Conservation (phyloP, 768 basidiomycete genomes). For the Leccinum arenicola region DNA sequence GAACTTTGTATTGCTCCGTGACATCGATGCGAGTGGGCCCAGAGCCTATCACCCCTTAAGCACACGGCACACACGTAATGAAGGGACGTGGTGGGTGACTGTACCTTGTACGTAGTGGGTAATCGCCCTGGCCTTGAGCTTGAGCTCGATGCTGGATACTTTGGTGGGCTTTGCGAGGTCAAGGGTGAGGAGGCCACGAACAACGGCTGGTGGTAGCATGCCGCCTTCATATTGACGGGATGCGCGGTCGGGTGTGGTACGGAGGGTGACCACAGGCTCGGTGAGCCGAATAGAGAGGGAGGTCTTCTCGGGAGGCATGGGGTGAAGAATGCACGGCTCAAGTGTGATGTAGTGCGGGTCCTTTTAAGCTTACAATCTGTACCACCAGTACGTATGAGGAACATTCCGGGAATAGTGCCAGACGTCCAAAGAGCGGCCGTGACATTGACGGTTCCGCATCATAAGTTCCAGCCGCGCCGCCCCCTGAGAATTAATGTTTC, state of each 20-base stretch:
- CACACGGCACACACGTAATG: not conserved
- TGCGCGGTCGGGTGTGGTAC: conserved; percentile 38
- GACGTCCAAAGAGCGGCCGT: not conserved
- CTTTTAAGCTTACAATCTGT: conserved; percentile 2
- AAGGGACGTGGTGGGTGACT: conserved; percentile 12
- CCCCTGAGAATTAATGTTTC: not conserved
- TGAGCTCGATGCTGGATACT: conserved; percentile 82
- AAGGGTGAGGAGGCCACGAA: conserved; percentile 65
- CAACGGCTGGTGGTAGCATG: conserved; percentile 54
- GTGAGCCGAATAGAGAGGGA: conserved; percentile 58
- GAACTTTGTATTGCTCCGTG: conserved; percentile 72
- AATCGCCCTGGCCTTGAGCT: conserved; percentile 66
- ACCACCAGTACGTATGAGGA: not conserved
- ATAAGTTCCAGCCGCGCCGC: conserved; percentile 10
- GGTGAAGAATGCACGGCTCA: not conserved
- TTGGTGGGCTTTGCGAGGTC: conserved; percentile 73
- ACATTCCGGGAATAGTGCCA: not conserved
- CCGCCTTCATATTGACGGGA: conserved; percentile 24
- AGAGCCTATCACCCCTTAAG: conserved; percentile 38
- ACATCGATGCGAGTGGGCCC: conserved; percentile 75
- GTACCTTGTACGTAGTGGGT: conserved; percentile 88
- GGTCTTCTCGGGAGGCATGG: conserved; percentile 34
- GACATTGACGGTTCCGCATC: conserved; percentile 1
- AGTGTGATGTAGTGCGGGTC: not conserved
- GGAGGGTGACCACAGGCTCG: conserved; percentile 73